These are phyloP conservation scores for Brassica hybrid DNA, from an alignment of 441 rosid species.

Conservation along the genomic window DNA sequence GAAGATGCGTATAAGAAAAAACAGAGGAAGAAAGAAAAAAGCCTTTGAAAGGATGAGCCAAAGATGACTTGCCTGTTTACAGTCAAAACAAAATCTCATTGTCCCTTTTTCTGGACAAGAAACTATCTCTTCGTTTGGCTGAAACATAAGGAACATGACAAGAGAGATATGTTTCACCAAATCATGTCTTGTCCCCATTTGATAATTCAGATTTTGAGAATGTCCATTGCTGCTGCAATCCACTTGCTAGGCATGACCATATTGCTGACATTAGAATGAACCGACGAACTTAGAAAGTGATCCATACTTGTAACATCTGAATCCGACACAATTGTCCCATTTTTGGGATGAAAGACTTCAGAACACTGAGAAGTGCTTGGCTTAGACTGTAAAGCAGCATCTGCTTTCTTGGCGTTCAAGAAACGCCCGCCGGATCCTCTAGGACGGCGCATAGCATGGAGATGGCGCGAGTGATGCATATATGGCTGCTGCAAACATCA, in stretches of 20 bases:
- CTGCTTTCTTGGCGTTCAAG: slow-evolving; percentile 55
- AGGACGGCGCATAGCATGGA: slow-evolving; percentile 87
- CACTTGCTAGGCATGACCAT: slow-evolving; percentile 62
- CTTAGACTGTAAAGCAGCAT: slow-evolving; percentile 22
- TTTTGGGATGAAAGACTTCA: slow-evolving; percentile 61
- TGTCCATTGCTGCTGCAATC: slow-evolving; percentile 54
- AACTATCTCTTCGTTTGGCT: slow-evolving; percentile 44
- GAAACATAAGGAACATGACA: slow-evolving; percentile 34
- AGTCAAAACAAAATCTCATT: slow-evolving; percentile 50
- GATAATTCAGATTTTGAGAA: slow-evolving; percentile 46
- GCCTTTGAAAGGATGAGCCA: slow-evolving; percentile 58
- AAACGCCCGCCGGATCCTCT: slow-evolving; percentile 92
- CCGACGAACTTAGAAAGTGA: slow-evolving; percentile 32
- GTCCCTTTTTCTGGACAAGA: neutral
- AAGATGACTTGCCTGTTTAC: slow-evolving; percentile 83
- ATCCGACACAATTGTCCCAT: slow-evolving; percentile 51
- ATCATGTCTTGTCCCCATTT: slow-evolving; percentile 23
- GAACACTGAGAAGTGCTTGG: slow-evolving; percentile 60
- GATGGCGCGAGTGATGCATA: slow-evolving; percentile 85
- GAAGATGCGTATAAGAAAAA: slow-evolving; percentile 11
- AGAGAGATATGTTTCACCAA: neutral
- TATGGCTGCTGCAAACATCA: slow-evolving; percentile 58
- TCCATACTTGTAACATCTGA: slow-evolving; percentile 67
- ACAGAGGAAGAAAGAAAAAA: slow-evolving; percentile 16
- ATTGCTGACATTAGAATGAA: slow-evolving; percentile 48